phyloP scores from a whole-genome alignment of 139 green algal species.

The Volvox reticuliferus region DNA sequence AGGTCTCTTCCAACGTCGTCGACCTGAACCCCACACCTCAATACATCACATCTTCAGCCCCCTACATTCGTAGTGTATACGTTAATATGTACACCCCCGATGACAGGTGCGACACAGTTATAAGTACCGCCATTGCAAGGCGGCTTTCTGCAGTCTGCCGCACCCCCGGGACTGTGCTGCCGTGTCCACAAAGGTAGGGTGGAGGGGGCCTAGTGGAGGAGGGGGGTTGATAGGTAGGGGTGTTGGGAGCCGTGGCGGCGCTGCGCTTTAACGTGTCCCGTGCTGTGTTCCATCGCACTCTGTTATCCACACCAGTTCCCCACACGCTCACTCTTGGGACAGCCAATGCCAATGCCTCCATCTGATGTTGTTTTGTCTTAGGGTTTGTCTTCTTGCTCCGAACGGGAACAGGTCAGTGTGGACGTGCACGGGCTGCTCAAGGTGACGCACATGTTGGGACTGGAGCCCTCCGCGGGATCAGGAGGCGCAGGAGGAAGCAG shows the following conservation, averaged over 20 bases:
- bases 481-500: neutral
- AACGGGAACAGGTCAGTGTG: conserved; percentile 59
- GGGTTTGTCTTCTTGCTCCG: too few relatives aligned
- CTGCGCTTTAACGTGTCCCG: too few relatives aligned
- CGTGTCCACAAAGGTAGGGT: conserved; percentile 61
- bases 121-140: conserved; percentile 63
- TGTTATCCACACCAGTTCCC: too few relatives aligned
- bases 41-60: too few relatives aligned
- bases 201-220: neutral
- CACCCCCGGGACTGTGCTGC: conserved; percentile 30
- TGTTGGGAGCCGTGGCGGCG: neutral
- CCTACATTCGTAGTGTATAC: too few relatives aligned
- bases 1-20: too few relatives aligned
- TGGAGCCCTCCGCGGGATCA: conserved; percentile 24
- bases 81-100: too few relatives aligned
- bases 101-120: conserved; percentile 53
- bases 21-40: too few relatives aligned
- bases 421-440: conserved; percentile 70
- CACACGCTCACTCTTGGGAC: too few relatives aligned
- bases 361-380: too few relatives aligned
- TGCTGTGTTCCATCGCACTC: too few relatives aligned
- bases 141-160: conserved; percentile 63
- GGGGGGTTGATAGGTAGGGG: neutral
- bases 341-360: too few relatives aligned
- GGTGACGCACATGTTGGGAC: conserved; percentile 66